Percentiles rank a stretch among this genome's conserved stretches.
Evolutionary conservation across 1,284 basidiomycete species (phyloP).

Genomic region (Apiotrichum brassicae): DNA sequence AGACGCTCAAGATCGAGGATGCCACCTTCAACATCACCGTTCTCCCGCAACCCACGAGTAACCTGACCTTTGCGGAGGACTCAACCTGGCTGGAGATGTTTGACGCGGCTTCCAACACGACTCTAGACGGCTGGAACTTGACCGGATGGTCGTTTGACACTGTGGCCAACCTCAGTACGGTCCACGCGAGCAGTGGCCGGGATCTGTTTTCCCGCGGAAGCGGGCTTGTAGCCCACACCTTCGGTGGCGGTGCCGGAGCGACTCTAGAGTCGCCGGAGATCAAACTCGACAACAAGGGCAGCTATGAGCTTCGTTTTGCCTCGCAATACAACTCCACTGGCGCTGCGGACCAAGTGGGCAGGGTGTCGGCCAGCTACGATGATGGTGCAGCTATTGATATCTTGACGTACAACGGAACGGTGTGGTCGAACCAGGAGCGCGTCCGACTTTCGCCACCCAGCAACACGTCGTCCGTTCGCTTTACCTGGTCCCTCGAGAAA

Average conservation of each 20-base stretch:
- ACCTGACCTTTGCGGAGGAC: neutral
- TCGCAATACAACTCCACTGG: slow-evolving; percentile 3
- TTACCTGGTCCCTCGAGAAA: slow-evolving; percentile 1
- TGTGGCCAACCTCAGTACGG: neutral
- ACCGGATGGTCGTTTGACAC: slow-evolving; percentile 1
- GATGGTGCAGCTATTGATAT: neutral
- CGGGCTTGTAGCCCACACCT: neutral
- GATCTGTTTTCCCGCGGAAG: slow-evolving; percentile 1
- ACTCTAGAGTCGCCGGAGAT: neutral
- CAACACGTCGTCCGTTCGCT: neutral
- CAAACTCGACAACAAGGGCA: neutral
- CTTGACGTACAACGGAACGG: neutral
- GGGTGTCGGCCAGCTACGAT: neutral
- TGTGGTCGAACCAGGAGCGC: neutral
- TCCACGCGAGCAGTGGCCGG: neutral
- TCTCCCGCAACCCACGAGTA: neutral
- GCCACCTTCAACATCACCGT: slow-evolving; percentile 1
- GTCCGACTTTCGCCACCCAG: neutral
- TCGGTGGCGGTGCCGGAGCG: neutral
- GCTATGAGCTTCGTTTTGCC: slow-evolving; percentile 5
- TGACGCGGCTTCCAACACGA: neutral
- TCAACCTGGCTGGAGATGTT: slow-evolving; percentile 5
- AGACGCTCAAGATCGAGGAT: neutral
- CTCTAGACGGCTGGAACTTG: neutral
- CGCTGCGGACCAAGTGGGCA: neutral